Percentiles rank a stretch among this genome's conserved stretches.
These are phyloP conservation scores for Hanseniaspora vineae DNA, from an alignment of 805 yeast species.

Conservation along the genomic window DNA sequence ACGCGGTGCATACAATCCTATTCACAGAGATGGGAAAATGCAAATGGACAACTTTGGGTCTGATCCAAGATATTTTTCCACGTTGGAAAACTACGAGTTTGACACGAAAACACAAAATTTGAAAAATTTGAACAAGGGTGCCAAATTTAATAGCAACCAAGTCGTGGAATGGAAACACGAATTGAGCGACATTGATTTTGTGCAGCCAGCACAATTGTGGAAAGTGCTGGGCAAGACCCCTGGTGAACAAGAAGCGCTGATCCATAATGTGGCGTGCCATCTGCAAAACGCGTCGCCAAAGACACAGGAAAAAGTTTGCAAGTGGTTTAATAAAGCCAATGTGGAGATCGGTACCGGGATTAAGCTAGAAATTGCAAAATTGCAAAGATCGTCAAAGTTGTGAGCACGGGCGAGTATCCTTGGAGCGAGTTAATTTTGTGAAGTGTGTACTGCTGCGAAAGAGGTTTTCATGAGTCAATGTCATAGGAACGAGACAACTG, in stretches of 20 bases:
- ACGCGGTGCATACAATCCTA: conserved; percentile 41
- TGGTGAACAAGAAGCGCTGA: conserved; percentile 74
- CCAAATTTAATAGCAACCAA: conserved; percentile 50
- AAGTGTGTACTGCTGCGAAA: too few species aligned
- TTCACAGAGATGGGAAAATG: conserved; percentile 77
- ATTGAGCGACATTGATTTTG: conserved; percentile 53
- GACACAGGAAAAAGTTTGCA: conserved; percentile 69
- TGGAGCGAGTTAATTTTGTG: too few species aligned
- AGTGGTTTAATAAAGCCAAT: conserved; percentile 62
- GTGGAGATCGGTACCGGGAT: conserved; percentile 54
- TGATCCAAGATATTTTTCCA: conserved; percentile 62
- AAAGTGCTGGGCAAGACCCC: conserved; percentile 58
- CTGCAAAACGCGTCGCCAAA: conserved; percentile 53
- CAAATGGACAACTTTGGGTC: conserved; percentile 56
- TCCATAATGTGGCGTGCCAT: conserved; percentile 75
- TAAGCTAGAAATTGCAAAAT: conserved; percentile 45
- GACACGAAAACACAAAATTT: conserved; percentile 16
- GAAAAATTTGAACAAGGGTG: conserved; percentile 12
- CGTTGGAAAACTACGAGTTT: conserved; percentile 26
- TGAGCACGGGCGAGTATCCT: too few species aligned
- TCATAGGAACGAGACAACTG: too few species aligned
- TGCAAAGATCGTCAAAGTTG: conserved; percentile 31
- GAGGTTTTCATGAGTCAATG: too few species aligned
- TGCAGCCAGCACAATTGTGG: conserved; percentile 69
- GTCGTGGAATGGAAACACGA: conserved; percentile 67